These are phyloP conservation scores for Taxawa tesnikishii DNA, from an alignment of 2,329 filamentous ascomycete genomes.

Conservation along the genomic window DNA sequence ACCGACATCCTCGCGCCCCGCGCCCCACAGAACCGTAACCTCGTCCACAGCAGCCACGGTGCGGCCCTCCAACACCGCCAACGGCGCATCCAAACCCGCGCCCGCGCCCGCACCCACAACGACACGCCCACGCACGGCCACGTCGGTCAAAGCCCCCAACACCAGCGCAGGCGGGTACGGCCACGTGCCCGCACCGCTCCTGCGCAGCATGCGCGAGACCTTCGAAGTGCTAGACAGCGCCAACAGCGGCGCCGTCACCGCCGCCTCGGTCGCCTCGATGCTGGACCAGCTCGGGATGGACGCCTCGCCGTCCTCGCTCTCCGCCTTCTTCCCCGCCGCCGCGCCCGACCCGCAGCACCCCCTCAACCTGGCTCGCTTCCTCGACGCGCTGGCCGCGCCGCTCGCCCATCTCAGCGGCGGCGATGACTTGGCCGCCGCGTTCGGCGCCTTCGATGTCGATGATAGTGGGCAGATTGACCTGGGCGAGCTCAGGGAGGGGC, in stretches of 20 bases:
- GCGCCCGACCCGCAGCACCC: constrained; percentile 41
- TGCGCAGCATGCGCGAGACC: constrained; percentile 78
- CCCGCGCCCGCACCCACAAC: constrained; percentile 2
- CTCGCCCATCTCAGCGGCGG: constrained; percentile 64
- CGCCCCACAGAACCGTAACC: constrained; percentile 24
- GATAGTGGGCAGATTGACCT: constrained; percentile 89
- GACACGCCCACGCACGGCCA: constrained; percentile 4
- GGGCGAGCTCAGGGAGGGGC: constrained; percentile 65
- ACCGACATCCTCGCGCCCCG: constrained; percentile 19
- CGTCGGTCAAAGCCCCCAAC: constrained; percentile 7
- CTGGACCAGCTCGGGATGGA: constrained; percentile 76
- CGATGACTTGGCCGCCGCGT: constrained; percentile 73
- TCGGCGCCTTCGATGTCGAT: constrained; percentile 90
- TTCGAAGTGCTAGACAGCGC: constrained; percentile 89
- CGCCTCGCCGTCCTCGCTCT: constrained; percentile 56
- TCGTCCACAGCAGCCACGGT: constrained; percentile 18
- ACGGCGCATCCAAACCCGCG: constrained; percentile 7
- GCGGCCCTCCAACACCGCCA: constrained; percentile 22
- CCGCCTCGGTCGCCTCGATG: constrained; percentile 79
- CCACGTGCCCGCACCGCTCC: constrained; percentile 67
- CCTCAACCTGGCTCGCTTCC: constrained; percentile 73
- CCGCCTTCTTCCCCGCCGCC: constrained; percentile 64
- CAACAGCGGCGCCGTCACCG: constrained; percentile 70
- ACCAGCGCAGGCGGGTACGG: constrained; percentile 44
- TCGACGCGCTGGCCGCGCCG: constrained; percentile 67